Conservation (phyloP, 2,329 filamentous ascomycete genomes). For the Diaporthe vaccinii region DNA sequence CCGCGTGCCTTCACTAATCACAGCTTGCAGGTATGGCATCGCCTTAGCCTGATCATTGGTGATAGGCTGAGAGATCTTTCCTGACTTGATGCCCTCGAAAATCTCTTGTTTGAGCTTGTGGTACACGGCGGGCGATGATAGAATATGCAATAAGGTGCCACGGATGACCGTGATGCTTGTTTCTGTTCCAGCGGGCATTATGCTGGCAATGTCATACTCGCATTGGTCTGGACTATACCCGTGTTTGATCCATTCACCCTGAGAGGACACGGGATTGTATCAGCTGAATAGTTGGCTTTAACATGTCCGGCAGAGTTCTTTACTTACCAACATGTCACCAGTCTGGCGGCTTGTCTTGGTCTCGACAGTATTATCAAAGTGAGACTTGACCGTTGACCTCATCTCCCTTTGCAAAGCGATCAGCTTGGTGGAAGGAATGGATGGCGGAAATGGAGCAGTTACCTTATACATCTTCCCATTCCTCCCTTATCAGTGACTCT, state of each 20-base stretch:
- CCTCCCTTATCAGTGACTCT: conserved; percentile 36
- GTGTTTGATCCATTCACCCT: conserved; percentile 33
- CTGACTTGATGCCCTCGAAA: conserved; percentile 57
- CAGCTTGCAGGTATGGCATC: conserved; percentile 51
- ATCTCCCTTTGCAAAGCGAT: neutral
- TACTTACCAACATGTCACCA: conserved; percentile 20
- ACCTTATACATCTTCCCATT: conserved; percentile 36
- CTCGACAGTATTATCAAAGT: neutral
- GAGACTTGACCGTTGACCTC: neutral
- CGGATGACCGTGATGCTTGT: conserved; percentile 62
- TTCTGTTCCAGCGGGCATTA: conserved; percentile 61
- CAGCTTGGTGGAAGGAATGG: neutral
- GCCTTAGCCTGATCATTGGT: conserved; percentile 43
- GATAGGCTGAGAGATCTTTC: conserved; percentile 49
- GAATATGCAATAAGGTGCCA: conserved; percentile 59
- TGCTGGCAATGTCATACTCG: conserved; percentile 24
- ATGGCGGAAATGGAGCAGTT: neutral
- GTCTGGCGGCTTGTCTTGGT: neutral
- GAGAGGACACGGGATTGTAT: neutral
- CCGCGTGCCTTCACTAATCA: conserved; percentile 52
- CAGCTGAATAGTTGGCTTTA: neutral
- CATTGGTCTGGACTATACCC: neutral
- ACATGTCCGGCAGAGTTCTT: neutral
- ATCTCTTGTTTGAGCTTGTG: conserved; percentile 50
- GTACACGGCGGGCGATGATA: conserved; percentile 57